Conservation (phyloP, 2,329 filamentous ascomycete genomes). For the Tolypocladium nubicola region DNA sequence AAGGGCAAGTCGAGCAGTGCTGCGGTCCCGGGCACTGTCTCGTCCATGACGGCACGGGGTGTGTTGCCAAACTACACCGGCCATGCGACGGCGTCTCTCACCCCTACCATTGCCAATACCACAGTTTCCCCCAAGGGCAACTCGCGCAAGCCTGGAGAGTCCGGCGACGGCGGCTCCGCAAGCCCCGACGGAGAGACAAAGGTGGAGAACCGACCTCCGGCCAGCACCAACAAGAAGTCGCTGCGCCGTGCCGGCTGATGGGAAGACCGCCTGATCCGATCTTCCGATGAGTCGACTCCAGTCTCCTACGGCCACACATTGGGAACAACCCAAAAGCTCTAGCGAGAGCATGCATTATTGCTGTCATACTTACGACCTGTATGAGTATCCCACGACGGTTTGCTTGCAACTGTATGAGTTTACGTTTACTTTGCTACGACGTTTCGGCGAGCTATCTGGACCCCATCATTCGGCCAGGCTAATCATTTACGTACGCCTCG, state of each 20-base stretch:
- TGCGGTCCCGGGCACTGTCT: slow-evolving; percentile 35
- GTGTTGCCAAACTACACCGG: slow-evolving; percentile 42
- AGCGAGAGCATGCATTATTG: slow-evolving; percentile 19
- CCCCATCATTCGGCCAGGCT: background rate
- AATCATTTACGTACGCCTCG: background rate
- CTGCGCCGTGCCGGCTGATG: background rate
- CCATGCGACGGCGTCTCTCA: slow-evolving; percentile 39
- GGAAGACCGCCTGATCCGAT: background rate
- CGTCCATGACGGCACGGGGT: slow-evolving; percentile 43
- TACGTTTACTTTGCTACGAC: slow-evolving; percentile 11
- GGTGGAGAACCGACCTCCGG: slow-evolving; percentile 34
- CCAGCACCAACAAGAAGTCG: slow-evolving; percentile 6
- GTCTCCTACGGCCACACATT: background rate
- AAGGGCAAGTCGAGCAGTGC: slow-evolving; percentile 38
- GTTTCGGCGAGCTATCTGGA: slow-evolving; percentile 5
- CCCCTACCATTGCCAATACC: slow-evolving; percentile 31
- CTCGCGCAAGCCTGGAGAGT: slow-evolving; percentile 14
- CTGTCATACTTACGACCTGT: slow-evolving; percentile 20
- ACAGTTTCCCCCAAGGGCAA: slow-evolving; percentile 20
- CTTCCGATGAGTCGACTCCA: slow-evolving; percentile 2
- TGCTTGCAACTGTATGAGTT: slow-evolving; percentile 9
- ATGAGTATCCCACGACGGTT: slow-evolving; percentile 13
- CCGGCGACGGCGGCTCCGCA: slow-evolving; percentile 9
- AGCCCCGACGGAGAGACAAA: slow-evolving; percentile 21
- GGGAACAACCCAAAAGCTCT: slow-evolving; percentile 8